These are phyloP conservation scores for Yarrowia hollandica DNA, from an alignment of 805 yeast species.

Conservation along the genomic window DNA sequence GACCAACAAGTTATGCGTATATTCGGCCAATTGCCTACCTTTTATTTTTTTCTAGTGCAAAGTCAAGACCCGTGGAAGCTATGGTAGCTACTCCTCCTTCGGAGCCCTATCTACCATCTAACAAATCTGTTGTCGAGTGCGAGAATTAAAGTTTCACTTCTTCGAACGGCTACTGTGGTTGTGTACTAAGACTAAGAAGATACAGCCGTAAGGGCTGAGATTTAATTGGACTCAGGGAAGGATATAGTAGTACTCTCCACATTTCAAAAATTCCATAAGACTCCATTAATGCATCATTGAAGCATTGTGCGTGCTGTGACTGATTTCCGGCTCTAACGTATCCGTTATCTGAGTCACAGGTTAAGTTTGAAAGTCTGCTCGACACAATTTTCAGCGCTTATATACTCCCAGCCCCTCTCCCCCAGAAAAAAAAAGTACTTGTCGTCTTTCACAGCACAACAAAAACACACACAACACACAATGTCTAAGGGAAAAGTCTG, in stretches of 20 bases:
- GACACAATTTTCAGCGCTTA: conserved; percentile 7
- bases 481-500: conserved; percentile 99
- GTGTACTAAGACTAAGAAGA: neutral
- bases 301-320: conserved; percentile 6
- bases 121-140: neutral
- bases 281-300: neutral
- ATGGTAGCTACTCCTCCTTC: neutral
- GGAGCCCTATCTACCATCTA: neutral
- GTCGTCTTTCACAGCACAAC: neutral
- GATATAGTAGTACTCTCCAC: neutral
- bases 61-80: neutral
- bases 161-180: neutral
- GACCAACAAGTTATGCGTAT: neutral
- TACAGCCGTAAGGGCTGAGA: neutral
- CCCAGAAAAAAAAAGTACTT: neutral
- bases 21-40: neutral
- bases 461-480: conserved; percentile 29
- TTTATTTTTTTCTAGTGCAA: neutral
- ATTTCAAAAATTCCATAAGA: too few relatives aligned
- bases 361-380: conserved; percentile 9
- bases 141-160: neutral
- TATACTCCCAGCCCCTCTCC: conserved; percentile 11
- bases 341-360: conserved; percentile 28
- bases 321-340: conserved; percentile 6
- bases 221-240: neutral